Evolutionary conservation across 768 basidiomycete genomes (phyloP).

Genomic region (Calocybe gangraenosa): DNA sequence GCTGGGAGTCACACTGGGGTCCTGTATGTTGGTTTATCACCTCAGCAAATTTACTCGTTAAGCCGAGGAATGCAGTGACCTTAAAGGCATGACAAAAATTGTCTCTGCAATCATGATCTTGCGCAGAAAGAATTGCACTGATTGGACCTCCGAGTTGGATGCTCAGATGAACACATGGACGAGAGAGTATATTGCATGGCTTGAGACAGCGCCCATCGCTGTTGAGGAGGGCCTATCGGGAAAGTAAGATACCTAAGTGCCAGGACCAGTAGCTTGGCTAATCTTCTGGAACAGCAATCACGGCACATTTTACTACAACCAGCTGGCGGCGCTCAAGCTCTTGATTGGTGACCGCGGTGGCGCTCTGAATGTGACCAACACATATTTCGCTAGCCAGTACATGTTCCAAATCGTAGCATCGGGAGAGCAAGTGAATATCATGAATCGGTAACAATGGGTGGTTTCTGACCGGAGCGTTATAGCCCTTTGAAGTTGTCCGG

Average conservation of each 20-base stretch:
- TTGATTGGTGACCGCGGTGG: conserved; percentile 46
- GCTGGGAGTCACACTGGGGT: conserved; percentile 49
- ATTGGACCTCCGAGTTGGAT: conserved; percentile 55
- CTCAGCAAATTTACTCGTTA: background rate
- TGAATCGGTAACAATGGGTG: no score
- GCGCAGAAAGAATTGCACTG: conserved; percentile 35
- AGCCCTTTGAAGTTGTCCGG: conserved; percentile 59
- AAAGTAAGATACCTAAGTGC: conserved; percentile 38
- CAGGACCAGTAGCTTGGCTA: background rate
- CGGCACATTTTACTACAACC: conserved; percentile 60
- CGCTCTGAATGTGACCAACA: conserved; percentile 40
- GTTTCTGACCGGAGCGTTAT: background rate
- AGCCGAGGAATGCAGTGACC: conserved; percentile 33
- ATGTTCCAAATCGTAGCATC: conserved; percentile 47
- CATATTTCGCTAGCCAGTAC: conserved; percentile 49
- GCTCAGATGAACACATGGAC: conserved; percentile 46
- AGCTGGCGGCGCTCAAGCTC: conserved; percentile 53
- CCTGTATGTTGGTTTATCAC: conserved; percentile 35
- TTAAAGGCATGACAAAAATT: conserved; percentile 43
- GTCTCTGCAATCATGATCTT: conserved; percentile 9
- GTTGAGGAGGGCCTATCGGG: conserved; percentile 38
- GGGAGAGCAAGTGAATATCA: conserved; percentile 49
- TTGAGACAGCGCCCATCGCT: conserved; percentile 44
- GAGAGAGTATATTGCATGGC: conserved; percentile 49
- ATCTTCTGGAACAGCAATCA: conserved; percentile 46